phyloP scores from a whole-genome alignment of 345 rosid genomes.

The Gossypium thurberi region DNA sequence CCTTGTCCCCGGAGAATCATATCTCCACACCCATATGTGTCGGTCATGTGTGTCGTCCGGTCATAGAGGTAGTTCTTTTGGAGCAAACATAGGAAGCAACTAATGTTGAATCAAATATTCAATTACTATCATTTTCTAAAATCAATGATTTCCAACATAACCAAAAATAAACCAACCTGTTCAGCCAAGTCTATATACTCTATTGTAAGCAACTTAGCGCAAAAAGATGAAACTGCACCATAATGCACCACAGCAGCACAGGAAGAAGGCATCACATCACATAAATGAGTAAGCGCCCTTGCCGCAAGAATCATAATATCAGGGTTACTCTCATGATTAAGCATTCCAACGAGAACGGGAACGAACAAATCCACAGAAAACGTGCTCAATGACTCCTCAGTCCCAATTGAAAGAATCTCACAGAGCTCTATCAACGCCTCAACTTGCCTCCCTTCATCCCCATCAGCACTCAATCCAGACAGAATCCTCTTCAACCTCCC shows the following conservation, averaged over 20 bases:
- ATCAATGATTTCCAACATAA: not conserved
- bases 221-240: slow-evolving; percentile 85
- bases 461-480: slow-evolving; percentile 82
- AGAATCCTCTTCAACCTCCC: slow-evolving; percentile 88
- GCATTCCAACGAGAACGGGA: slow-evolving; percentile 87
- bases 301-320: slow-evolving; percentile 99
- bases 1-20: too few relatives aligned
- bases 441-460: slow-evolving; percentile 97
- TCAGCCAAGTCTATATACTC: slow-evolving; percentile 99
- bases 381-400: slow-evolving; percentile 89
- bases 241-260: slow-evolving; percentile 98
- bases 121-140: not conserved
- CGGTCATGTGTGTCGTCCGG: too few relatives aligned
- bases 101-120: not conserved
- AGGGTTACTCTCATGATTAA: slow-evolving; percentile 91
- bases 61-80: too few relatives aligned
- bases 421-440: slow-evolving; percentile 96
- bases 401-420: slow-evolving; percentile 92
- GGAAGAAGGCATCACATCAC: slow-evolving; percentile 94
- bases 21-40: too few relatives aligned
- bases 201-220: slow-evolving; percentile 85
- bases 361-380: slow-evolving; percentile 96
- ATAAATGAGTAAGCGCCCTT: slow-evolving; percentile 90
- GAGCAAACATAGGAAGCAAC: too few relatives aligned
- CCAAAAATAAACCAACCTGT: slow-evolving; percentile 50